A percentile compares a stretch with the other conserved stretches of the same genome.
Conservation (phyloP, 306 rosid genomes). For the Fagus sylvatica region DNA sequence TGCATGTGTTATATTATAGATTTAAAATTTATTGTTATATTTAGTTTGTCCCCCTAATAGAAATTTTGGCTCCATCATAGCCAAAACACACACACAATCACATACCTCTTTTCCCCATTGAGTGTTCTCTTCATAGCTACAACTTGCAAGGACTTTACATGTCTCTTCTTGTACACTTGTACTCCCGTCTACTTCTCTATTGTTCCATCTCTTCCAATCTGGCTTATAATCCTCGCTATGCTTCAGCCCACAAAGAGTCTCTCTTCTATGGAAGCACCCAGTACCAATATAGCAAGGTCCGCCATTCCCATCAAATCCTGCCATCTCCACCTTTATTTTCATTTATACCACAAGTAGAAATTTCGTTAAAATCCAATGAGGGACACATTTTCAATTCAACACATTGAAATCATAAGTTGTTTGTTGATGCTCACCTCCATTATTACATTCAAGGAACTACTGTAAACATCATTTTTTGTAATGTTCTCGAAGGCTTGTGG, state of each 20-base stretch:
- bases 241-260: not conserved
- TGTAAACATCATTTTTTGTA: not conserved
- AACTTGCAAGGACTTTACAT: not conserved
- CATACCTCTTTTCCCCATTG: slow-evolving; percentile 1
- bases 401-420: not conserved
- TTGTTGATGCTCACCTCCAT: not conserved
- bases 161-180: not conserved
- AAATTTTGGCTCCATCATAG: no score
- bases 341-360: not conserved
- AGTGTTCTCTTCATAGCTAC: slow-evolving; percentile 3
- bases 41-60: no score
- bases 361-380: not conserved
- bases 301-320: slow-evolving; percentile 1
- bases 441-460: not conserved
- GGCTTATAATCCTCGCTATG: not conserved
- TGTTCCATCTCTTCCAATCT: not conserved
- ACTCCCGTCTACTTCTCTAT: not conserved
- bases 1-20: no score
- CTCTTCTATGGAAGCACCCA: not conserved
- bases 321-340: not conserved
- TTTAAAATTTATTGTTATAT: no score
- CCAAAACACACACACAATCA: not conserved
- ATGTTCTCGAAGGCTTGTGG: not conserved
- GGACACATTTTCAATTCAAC: not conserved
- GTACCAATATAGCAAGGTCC: not conserved